A percentile compares a stretch with the other conserved stretches of the same genome.
These are phyloP conservation scores for Amanita thiersii DNA, from an alignment of 768 basidiomycete species.

Conservation along the genomic window DNA sequence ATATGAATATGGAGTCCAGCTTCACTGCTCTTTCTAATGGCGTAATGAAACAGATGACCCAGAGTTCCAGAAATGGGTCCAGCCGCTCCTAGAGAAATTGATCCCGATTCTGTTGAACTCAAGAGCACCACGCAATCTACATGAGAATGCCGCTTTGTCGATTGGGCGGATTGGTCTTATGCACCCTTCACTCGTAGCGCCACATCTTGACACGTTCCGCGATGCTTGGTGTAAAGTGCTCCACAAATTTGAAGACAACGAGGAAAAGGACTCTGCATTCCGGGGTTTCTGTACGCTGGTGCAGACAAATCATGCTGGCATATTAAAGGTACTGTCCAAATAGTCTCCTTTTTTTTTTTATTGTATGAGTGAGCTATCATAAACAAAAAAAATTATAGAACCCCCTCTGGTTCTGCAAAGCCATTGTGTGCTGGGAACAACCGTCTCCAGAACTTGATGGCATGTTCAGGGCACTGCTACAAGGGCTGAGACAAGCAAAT, in stretches of 20 bases:
- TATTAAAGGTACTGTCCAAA: constrained; percentile 89
- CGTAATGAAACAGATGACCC: constrained; percentile 49
- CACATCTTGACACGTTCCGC: constrained; percentile 83
- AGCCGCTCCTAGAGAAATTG: constrained; percentile 76
- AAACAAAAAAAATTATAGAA: constrained; percentile 58
- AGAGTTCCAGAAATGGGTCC: constrained; percentile 90
- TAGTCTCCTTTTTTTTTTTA: too few relatives aligned
- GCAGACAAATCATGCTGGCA: constrained; percentile 88
- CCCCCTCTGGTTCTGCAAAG: constrained; percentile 96
- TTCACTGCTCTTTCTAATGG: constrained; percentile 6
- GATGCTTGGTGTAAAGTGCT: constrained; percentile 96
- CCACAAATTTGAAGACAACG: constrained; percentile 97
- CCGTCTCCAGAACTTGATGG: constrained; percentile 87
- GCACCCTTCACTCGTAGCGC: constrained; percentile 83
- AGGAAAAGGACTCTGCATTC: constrained; percentile 99
- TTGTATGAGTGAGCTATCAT: not conserved
- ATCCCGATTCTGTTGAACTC: constrained; percentile 90
- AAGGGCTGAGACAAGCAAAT: constrained; percentile 86
- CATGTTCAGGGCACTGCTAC: constrained; percentile 89
- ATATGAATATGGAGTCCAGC: constrained; percentile 15
- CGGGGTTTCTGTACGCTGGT: constrained; percentile 94
- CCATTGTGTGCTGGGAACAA: constrained; percentile 90
- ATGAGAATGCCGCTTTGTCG: constrained; percentile 98
- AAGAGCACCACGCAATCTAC: constrained; percentile 87
- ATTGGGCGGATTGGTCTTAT: constrained; percentile 94